Base-by-base conservation (phyloP, 1,284 basidiomycete genomes). In the Acaromyces ingoldii region DNA sequence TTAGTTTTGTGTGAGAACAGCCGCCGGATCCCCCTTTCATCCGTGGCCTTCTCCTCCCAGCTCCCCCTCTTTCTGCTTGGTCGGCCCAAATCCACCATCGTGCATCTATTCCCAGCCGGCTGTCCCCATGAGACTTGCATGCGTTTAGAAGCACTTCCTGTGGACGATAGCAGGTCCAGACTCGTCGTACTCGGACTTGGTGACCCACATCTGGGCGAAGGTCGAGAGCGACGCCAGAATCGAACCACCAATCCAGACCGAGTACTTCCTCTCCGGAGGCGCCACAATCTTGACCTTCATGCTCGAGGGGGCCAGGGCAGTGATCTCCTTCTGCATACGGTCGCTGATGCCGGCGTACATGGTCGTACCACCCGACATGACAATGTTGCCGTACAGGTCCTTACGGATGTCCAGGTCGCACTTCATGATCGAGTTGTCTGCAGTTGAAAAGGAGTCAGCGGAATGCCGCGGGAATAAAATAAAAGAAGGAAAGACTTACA, bases 191-290 rank as follows among this genome's bases (percentile, higher is more conserved):
- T 75, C 72, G 61, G 91, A 87, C 82, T 91, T 92, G 62, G 87
- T 88, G 81, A 86, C 86, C 89, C 88, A 90, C 72, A 89, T 78
- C 77, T 81, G 81, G 82, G 95, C 91, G 90, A 96, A 96, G 63
- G 92, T 96, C 68, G 85, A 88, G 54, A 96, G 85, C 54, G 91
- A 95, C 33, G 91, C 90, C 62, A 96, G 82, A 78, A 97, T 97
- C 62, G 91, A 95, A 72, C 93, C 92, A 83, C 93, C 92, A 75
- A 97, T 97, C 92, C 92, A 97, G 79, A 95, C 92, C 51, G 88
- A 89, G 67, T 75, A 75, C 67, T 75, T 75, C 37, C 72, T 58
- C 70, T 70, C 70, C 43, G 69, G 74, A 21, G 70, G 70, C 40
- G 69, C 73, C 17, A 75, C 69, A 49, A 72, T 74, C 74, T 75